Conservation (phyloP, 202 grass and related monocot species). For the Panicum virgatum region DNA sequence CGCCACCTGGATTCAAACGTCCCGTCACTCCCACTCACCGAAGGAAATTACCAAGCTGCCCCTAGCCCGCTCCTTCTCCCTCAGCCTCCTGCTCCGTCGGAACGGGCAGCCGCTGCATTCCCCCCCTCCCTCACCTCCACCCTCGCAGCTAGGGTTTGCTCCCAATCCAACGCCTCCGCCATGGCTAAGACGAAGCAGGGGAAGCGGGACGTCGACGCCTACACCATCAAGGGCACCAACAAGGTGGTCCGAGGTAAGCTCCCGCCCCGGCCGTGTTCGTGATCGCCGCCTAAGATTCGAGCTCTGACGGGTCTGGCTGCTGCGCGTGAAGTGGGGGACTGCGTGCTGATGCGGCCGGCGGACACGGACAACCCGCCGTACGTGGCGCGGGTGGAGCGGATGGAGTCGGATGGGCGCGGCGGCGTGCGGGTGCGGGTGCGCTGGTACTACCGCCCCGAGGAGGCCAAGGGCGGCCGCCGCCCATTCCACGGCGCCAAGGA, state of each 20-base stretch:
- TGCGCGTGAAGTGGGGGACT: slow-evolving; percentile 57
- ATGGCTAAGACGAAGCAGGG: slow-evolving; percentile 92
- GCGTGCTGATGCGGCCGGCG: slow-evolving; percentile 76
- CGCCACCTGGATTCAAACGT: slow-evolving; percentile 49
- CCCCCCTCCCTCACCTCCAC: background rate
- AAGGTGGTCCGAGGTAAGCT: slow-evolving; percentile 75
- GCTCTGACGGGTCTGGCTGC: background rate
- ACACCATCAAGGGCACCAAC: slow-evolving; percentile 91
- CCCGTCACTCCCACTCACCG: background rate
- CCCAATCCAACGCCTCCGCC: slow-evolving; percentile 19
- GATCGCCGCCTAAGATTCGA: slow-evolving; percentile 33
- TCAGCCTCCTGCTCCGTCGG: slow-evolving; percentile 28
- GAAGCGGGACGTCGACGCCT: slow-evolving; percentile 76
- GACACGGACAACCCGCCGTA: slow-evolving; percentile 72
- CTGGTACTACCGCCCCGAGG: slow-evolving; percentile 96
- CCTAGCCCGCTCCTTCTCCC: slow-evolving; percentile 12
- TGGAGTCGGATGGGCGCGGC: slow-evolving; percentile 71
- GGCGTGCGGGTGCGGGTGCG: slow-evolving; percentile 61
- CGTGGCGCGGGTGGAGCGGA: slow-evolving; percentile 72
- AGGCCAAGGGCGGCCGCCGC: slow-evolving; percentile 77
- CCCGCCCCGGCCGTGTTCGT: background rate
- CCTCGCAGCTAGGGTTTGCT: slow-evolving; percentile 44
- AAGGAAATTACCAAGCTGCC: slow-evolving; percentile 36
- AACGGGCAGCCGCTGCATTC: slow-evolving; percentile 22
- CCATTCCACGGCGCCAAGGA: slow-evolving; percentile 91